Evolutionary conservation across 179 eudicot species (phyloP).

Genomic region (Nepenthes alata): DNA sequence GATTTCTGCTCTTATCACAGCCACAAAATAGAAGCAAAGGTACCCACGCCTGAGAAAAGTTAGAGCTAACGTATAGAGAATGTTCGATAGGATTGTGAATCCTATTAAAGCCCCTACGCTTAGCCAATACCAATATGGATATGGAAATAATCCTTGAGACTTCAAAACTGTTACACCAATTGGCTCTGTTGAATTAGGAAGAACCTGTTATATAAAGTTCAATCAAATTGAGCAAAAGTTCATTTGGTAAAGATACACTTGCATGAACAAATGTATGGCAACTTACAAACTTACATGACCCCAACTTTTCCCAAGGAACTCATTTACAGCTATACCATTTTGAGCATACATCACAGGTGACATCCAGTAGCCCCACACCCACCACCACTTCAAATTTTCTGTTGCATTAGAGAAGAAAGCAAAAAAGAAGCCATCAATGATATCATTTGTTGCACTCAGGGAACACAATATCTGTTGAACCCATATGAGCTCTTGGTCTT

Average conservation of each 20-base stretch:
- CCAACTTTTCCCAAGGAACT: slow-evolving; percentile 38
- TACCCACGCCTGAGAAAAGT: neutral
- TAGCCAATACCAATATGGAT: slow-evolving; percentile 32
- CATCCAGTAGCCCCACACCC: slow-evolving; percentile 47
- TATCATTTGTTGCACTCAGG: too few relatives aligned
- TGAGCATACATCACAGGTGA: slow-evolving; percentile 45
- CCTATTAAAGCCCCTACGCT: slow-evolving; percentile 21
- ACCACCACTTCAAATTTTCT: slow-evolving; percentile 39
- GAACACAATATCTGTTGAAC: too few relatives aligned
- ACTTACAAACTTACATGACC: slow-evolving; percentile 15
- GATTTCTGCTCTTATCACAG: too few relatives aligned
- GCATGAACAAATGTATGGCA: neutral
- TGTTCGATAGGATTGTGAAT: slow-evolving; percentile 16
- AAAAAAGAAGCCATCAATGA: too few relatives aligned
- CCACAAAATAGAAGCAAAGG: too few relatives aligned
- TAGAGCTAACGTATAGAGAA: slow-evolving; percentile 8
- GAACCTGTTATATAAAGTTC: slow-evolving; percentile 1
- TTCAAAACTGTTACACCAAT: slow-evolving; percentile 13
- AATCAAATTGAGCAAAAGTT: too few relatives aligned
- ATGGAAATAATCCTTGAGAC: slow-evolving; percentile 20
- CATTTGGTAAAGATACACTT: neutral
- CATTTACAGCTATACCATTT: slow-evolving; percentile 35
- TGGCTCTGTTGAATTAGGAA: slow-evolving; percentile 1
- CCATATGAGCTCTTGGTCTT: too few relatives aligned
- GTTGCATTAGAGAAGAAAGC: neutral